Evolutionary conservation across 1,284 basidiomycete genomes (phyloP).

Genomic region (Tetrapyrgos nigripes): DNA sequence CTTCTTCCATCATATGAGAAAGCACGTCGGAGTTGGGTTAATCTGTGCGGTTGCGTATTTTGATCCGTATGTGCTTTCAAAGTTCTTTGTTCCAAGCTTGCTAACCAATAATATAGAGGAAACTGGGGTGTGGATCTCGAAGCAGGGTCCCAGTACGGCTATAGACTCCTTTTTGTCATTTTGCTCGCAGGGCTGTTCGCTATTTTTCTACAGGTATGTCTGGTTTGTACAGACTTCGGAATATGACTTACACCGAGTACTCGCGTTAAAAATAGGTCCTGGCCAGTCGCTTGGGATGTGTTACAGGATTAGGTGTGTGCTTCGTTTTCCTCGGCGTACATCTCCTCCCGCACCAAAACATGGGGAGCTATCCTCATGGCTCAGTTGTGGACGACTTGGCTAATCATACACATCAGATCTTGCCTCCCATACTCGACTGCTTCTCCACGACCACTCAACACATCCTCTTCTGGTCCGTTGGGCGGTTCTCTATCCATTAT

Average conservation of each 20-base stretch:
- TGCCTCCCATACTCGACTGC: constrained; percentile 76
- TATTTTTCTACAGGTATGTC: constrained; percentile 72
- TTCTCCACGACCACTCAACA: constrained; percentile 70
- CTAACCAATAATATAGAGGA: constrained; percentile 46
- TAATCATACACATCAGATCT: constrained; percentile 50
- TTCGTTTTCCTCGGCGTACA: neutral
- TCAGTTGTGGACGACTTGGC: neutral
- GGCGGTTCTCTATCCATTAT: constrained; percentile 75
- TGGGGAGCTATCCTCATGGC: neutral
- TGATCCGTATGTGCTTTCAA: constrained; percentile 57
- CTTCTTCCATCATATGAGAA: constrained; percentile 49
- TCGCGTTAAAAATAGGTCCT: constrained; percentile 62
- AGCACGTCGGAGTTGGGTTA: constrained; percentile 64
- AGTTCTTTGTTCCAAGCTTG: neutral
- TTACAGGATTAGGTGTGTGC: constrained; percentile 68
- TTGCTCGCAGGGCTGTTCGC: constrained; percentile 87
- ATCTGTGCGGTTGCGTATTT: constrained; percentile 71
- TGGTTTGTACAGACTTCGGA: neutral
- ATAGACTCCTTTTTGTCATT: constrained; percentile 87
- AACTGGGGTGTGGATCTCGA: constrained; percentile 82
- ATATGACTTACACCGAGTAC: neutral
- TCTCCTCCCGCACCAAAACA: neutral
- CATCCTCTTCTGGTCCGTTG: constrained; percentile 68
- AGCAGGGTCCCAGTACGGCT: constrained; percentile 81
- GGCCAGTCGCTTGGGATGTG: constrained; percentile 69